Evolutionary conservation across 768 basidiomycete genomes (phyloP), one percentile per base, ranked within the genome.

Genomic region (Panaeolus papilionaceus): DNA sequence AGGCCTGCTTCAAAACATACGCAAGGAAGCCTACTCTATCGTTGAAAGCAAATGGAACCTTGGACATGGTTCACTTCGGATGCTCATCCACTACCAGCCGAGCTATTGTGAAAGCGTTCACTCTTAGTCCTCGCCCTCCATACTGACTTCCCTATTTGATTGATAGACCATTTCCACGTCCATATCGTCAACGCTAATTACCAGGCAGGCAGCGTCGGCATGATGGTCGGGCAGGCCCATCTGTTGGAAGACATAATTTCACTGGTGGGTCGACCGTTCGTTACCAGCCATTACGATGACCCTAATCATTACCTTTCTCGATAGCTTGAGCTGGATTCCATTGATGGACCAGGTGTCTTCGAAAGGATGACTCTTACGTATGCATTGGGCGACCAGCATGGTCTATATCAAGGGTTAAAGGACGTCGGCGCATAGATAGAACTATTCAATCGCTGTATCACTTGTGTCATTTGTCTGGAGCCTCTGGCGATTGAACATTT

Each of bases 41-140:
- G 91, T 87, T 0, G 72, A 81, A 63, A 83, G 85, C 54, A 86
- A 85, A 71, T 99, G 92, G 87, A 89, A 87, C 0, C 79, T 97
- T 1, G 80, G 78, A 4, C 71, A 75, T 16, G 91, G 89, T 3
- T 84, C 88, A 10, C 74, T 98, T 67, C 81, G 95, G 71, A 82
- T 96, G 81, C 96, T 89, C 72, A 79, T 99, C 14, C 98, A 99
- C 76, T 99, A 99, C 76, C 96, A 98, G 74, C 97, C 97, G 0
- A 93, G 90, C 42, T 99, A 98, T 75, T 98, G 96, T 96, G 67
- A 69, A 93, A 0, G 18, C 1, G 3, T 44, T 44, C 42, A 16
- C 14, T 3, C 14, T 18, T 20, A 3, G 4, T 58, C 33, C 33
- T 62, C 65, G 28, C 20, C 12, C 3, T 10, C 3, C 26, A 3